phyloP scores from a whole-genome alignment of 805 yeast genomes.

The Saccharomycopsis sp. region DNA sequence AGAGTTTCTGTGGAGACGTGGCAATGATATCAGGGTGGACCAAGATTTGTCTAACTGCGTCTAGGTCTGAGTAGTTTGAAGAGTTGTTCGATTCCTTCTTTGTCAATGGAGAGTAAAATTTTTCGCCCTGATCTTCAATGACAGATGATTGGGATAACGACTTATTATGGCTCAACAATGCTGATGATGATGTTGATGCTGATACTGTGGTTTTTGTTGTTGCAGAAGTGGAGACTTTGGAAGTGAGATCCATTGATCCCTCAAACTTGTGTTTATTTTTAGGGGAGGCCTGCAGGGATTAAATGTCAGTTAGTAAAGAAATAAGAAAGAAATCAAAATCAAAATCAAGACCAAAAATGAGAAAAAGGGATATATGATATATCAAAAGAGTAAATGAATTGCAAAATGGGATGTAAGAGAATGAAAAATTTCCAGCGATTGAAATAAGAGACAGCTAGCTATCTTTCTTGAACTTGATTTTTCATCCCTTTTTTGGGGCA shows the following conservation, averaged over 20 bases:
- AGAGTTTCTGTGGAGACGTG: constrained; percentile 12
- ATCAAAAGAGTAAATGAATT: too few species aligned
- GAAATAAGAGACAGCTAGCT: too few species aligned
- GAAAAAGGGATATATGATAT: too few species aligned
- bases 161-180: constrained; percentile 5
- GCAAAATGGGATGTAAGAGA: too few species aligned
- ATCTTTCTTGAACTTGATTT: too few species aligned
- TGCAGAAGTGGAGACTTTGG: constrained; percentile 1
- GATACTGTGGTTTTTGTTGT: too few species aligned
- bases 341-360: too few species aligned
- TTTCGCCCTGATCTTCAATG: constrained; percentile 20
- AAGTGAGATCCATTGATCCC: not conserved
- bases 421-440: too few species aligned
- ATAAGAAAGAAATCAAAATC: too few species aligned
- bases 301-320: constrained; percentile 1
- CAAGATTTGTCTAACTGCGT: constrained; percentile 19
- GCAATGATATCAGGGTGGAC: constrained; percentile 20
- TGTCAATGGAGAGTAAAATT: constrained; percentile 15
- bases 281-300: constrained; percentile 13
- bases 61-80: constrained; percentile 17
- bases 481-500: too few species aligned
- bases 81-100: constrained; percentile 13
- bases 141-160: constrained; percentile 12
- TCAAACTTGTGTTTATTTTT: constrained; percentile 18
- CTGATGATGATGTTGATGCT: too few species aligned